A percentile compares a stretch with the other conserved stretches of the same genome.
These are phyloP conservation scores for Vigna radiata DNA, from an alignment of 306 rosid genomes.

Conservation along the genomic window DNA sequence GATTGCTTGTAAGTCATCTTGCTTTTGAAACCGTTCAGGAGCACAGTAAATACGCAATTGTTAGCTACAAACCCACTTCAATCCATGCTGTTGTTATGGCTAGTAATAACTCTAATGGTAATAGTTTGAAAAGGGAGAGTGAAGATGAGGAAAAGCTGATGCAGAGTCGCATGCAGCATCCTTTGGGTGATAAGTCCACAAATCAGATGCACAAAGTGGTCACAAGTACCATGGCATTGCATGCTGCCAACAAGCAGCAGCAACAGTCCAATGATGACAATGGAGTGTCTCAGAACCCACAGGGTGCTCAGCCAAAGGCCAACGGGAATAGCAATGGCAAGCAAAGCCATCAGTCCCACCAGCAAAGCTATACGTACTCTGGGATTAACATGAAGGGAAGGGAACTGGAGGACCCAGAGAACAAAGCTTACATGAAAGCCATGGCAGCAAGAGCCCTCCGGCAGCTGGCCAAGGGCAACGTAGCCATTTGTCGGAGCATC, in stretches of 20 bases:
- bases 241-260: constrained; percentile 47
- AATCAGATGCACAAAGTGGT: constrained; percentile 69
- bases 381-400: constrained; percentile 65
- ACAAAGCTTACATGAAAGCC: constrained; percentile 78
- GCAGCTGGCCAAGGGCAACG: constrained; percentile 67
- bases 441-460: constrained; percentile 86
- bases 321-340: constrained; percentile 50
- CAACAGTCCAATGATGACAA: constrained; percentile 16
- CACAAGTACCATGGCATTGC: constrained; percentile 62
- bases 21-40: constrained; percentile 86
- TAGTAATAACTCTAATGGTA: constrained; percentile 49
- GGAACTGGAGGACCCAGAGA: constrained; percentile 72
- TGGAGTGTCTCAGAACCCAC: constrained; percentile 19
- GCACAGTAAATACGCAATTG: constrained; percentile 72
- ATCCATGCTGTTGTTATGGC: constrained; percentile 78
- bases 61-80: constrained; percentile 59
- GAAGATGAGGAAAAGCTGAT: constrained; percentile 57
- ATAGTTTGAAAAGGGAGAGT: constrained; percentile 16
- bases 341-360: constrained; percentile 52
- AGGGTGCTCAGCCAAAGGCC: constrained; percentile 24
- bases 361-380: constrained; percentile 46
- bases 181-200: constrained; percentile 51
- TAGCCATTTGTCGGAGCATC: constrained; percentile 71
- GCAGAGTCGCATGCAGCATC: constrained; percentile 54
- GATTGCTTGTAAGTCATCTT: constrained; percentile 78